Conservation (phyloP, 768 basidiomycete genomes). For the Saitozyma podzolica region DNA sequence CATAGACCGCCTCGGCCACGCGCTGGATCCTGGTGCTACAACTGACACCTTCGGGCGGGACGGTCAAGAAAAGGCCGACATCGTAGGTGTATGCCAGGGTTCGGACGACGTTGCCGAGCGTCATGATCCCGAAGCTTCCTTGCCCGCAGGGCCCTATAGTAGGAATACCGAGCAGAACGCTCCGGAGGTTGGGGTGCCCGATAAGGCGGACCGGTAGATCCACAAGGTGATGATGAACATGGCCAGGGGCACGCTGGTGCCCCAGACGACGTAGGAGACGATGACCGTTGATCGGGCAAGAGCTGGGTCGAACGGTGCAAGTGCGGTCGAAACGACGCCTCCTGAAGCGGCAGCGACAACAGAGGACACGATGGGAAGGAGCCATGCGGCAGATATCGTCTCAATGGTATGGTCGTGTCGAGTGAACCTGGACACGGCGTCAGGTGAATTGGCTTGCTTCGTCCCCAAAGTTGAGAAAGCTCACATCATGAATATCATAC, state of each 20-base stretch:
- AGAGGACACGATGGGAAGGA: conserved; percentile 73
- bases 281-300: conserved; percentile 63
- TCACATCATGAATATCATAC: conserved; percentile 67
- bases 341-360: conserved; percentile 72
- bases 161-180: conserved; percentile 60
- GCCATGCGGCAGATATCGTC: conserved; percentile 65
- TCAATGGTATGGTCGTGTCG: conserved; percentile 63
- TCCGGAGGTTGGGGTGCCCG: conserved; percentile 20
- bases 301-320: conserved; percentile 57
- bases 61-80: conserved; percentile 15
- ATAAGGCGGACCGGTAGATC: conserved; percentile 61
- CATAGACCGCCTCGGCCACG: conserved; percentile 36
- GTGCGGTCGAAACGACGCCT: conserved; percentile 60
- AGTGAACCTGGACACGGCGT: conserved; percentile 56
- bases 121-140: conserved; percentile 55
- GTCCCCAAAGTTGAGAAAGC: conserved; percentile 33
- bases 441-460: neutral
- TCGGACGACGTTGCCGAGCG: conserved; percentile 35
- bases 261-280: conserved; percentile 58
- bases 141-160: conserved; percentile 75
- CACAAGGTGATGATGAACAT: conserved; percentile 70
- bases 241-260: conserved; percentile 63
- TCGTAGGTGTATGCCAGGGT: conserved; percentile 22
- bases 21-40: conserved; percentile 1
- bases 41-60: neutral